These are phyloP conservation scores for Saturnispora dispora DNA, from an alignment of 805 yeast species.

Conservation along the genomic window DNA sequence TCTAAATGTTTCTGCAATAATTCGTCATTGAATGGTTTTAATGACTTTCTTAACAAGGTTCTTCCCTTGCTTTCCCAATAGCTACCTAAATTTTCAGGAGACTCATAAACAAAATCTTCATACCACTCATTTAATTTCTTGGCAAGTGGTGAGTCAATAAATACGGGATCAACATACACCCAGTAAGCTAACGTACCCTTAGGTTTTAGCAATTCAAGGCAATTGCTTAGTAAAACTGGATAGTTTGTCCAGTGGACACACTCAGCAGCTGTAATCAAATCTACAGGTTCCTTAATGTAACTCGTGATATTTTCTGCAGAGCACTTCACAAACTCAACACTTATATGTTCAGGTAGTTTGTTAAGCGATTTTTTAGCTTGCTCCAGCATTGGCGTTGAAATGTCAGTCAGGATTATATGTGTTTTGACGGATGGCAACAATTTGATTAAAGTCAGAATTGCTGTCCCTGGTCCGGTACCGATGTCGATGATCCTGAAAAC, in stretches of 20 bases:
- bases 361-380: conserved; percentile 27
- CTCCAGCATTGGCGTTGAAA: conserved; percentile 38
- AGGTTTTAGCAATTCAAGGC: conserved; percentile 29
- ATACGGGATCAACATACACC: conserved; percentile 70
- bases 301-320: conserved; percentile 20
- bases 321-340: conserved; percentile 4
- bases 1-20: conserved; percentile 28
- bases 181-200: conserved; percentile 56
- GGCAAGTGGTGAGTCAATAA: conserved; percentile 16
- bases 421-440: conserved; percentile 20
- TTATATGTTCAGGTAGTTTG: not conserved
- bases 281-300: conserved; percentile 28
- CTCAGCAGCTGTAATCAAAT: conserved; percentile 70
- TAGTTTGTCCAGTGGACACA: conserved; percentile 72
- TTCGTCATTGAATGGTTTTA: conserved; percentile 32
- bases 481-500: conserved; percentile 34
- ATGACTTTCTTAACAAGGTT: conserved; percentile 35
- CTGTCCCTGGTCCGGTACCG: conserved; percentile 51
- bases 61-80: conserved; percentile 89
- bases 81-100: conserved; percentile 43
- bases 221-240: conserved; percentile 23
- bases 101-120: conserved; percentile 33
- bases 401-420: conserved; percentile 37
- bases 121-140: conserved; percentile 35
- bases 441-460: conserved; percentile 35